These are phyloP conservation scores for Triadica sebifera DNA, from an alignment of 345 rosid species.

Conservation along the genomic window DNA sequence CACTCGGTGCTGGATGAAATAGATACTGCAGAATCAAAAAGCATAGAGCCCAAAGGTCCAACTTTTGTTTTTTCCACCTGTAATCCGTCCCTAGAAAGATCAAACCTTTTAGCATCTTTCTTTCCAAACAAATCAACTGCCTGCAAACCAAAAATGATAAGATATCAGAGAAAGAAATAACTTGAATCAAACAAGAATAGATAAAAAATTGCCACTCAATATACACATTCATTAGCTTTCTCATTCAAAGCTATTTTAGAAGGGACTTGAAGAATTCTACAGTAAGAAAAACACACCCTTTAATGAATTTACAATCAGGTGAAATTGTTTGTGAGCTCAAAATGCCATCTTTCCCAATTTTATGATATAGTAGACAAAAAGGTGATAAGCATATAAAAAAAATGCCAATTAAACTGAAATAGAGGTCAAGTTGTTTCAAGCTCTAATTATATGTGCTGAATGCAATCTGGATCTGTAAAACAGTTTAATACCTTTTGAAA, in stretches of 20 bases:
- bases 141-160: slow-evolving; percentile 38
- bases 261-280: neutral
- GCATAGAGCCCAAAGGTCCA: slow-evolving; percentile 77
- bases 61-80: slow-evolving; percentile 77
- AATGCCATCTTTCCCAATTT: neutral
- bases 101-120: slow-evolving; percentile 61
- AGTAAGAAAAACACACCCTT: neutral
- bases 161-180: slow-evolving; percentile 10
- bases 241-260: neutral
- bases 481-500: neutral
- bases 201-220: neutral
- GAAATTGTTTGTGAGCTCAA: neutral
- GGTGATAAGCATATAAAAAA: neutral
- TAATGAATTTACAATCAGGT: neutral
- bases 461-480: neutral
- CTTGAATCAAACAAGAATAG: neutral
- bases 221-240: neutral
- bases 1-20: slow-evolving; percentile 68
- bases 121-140: slow-evolving; percentile 53
- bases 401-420: neutral
- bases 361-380: neutral
- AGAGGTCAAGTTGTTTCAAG: neutral
- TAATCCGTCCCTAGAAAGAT: slow-evolving; percentile 59
- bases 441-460: neutral
- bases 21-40: slow-evolving; percentile 88